Percentiles rank a stretch among this genome's conserved stretches.
Conservation (phyloP, 148 eudicot genomes). For the Dianthus caryophyllus region DNA sequence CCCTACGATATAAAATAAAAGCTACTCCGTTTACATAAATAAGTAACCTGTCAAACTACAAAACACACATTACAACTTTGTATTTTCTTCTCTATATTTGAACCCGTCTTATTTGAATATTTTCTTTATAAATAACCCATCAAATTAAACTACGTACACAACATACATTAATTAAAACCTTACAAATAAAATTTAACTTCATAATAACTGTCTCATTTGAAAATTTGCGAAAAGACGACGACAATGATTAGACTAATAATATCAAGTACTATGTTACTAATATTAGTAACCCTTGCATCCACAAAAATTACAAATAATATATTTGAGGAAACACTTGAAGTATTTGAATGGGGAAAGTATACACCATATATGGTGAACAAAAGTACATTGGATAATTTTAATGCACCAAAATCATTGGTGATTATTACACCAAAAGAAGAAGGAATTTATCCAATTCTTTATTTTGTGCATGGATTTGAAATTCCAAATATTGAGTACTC, state of each 20-base stretch:
- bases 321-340: not conserved
- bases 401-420: constrained; percentile 18
- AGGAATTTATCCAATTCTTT: constrained; percentile 26
- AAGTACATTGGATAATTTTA: not conserved
- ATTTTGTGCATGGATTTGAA: constrained; percentile 23
- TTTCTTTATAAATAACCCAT: too few species aligned
- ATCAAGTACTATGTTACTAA: not conserved
- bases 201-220: too few species aligned
- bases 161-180: too few species aligned
- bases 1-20: too few species aligned
- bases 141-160: too few species aligned
- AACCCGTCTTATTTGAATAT: too few species aligned
- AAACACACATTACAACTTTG: too few species aligned
- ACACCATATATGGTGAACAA: not conserved
- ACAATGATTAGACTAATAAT: not conserved
- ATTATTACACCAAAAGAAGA: constrained; percentile 22
- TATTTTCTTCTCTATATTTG: too few species aligned
- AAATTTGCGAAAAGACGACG: not conserved
- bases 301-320: not conserved
- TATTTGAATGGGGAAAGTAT: constrained; percentile 5
- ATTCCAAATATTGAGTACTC: constrained; percentile 17
- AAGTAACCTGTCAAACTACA: too few species aligned
- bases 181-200: too few species aligned
- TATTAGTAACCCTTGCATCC: not conserved
- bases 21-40: too few species aligned